phyloP scores from a whole-genome alignment of 1,139 yeast genomes.

The Yamadazyma sp. region DNA sequence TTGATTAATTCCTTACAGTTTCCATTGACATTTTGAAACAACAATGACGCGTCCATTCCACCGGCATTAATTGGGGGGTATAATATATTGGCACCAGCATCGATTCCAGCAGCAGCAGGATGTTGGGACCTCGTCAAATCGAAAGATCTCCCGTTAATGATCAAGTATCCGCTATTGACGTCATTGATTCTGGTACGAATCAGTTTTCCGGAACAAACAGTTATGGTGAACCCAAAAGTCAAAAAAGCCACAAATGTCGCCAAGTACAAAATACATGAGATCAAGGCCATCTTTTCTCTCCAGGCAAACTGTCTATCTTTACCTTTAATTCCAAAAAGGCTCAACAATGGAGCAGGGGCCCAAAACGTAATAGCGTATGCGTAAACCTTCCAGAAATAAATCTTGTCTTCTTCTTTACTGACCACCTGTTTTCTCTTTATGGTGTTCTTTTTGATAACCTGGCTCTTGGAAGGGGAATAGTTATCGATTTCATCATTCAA shows the following conservation, averaged over 20 bases:
- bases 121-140: slow-evolving; percentile 70
- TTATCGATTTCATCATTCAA: slow-evolving; percentile 55
- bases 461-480: slow-evolving; percentile 27
- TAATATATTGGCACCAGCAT: slow-evolving; percentile 63
- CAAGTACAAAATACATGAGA: slow-evolving; percentile 68
- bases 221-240: slow-evolving; percentile 87
- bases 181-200: slow-evolving; percentile 59
- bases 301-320: slow-evolving; percentile 89
- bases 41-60: slow-evolving; percentile 82
- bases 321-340: slow-evolving; percentile 73
- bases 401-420: slow-evolving; percentile 20
- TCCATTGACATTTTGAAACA: slow-evolving; percentile 95
- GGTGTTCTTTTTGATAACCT: slow-evolving; percentile 22
- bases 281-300: slow-evolving; percentile 90
- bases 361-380: slow-evolving; percentile 83
- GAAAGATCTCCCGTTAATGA: slow-evolving; percentile 81
- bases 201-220: slow-evolving; percentile 66
- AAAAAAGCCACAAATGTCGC: slow-evolving; percentile 82
- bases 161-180: slow-evolving; percentile 59
- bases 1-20: slow-evolving; percentile 78
- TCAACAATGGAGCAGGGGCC: slow-evolving; percentile 80
- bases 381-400: slow-evolving; percentile 78
- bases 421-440: slow-evolving; percentile 9
- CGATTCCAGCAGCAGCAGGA: slow-evolving; percentile 78
- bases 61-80: slow-evolving; percentile 89